Evolutionary conservation across 2,329 filamentous ascomycete genomes (phyloP).

Genomic region (Talaromyces islandicus): DNA sequence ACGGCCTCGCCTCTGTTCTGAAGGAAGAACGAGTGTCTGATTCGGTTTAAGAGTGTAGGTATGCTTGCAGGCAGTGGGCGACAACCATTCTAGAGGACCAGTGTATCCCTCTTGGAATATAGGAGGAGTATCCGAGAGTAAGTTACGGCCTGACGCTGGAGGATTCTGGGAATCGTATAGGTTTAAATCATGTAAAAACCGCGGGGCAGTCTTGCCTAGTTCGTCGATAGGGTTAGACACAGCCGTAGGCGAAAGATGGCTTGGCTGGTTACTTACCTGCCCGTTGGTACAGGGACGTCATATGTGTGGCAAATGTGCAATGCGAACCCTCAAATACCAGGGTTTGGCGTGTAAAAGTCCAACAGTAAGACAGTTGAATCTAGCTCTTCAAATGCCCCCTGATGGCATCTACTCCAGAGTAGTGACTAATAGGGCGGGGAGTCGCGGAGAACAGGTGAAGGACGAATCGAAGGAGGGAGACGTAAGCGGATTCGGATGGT

Average conservation of each 20-base stretch:
- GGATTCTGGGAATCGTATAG: slow-evolving; percentile 42
- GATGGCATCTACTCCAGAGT: background rate
- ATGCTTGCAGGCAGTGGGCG: slow-evolving; percentile 51
- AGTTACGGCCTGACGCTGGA: slow-evolving; percentile 41
- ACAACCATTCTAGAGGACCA: slow-evolving; percentile 29
- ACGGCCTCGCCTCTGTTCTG: slow-evolving; percentile 30
- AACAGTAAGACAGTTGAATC: background rate
- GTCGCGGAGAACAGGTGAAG: background rate
- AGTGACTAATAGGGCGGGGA: background rate
- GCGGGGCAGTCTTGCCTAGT: slow-evolving; percentile 46
- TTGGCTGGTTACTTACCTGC: slow-evolving; percentile 22
- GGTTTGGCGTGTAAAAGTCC: background rate
- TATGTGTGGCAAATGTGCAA: slow-evolving; percentile 3
- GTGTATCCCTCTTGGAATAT: slow-evolving; percentile 37
- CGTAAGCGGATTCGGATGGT: background rate
- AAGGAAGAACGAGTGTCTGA: slow-evolving; percentile 46
- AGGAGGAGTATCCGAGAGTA: slow-evolving; percentile 54
- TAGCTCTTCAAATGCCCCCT: background rate
- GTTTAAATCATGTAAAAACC: slow-evolving; percentile 41
- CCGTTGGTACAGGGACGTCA: slow-evolving; percentile 22
- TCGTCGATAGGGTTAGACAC: background rate
- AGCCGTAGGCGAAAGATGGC: slow-evolving; percentile 16
- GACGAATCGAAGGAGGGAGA: background rate
- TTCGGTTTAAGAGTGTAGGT: slow-evolving; percentile 51
- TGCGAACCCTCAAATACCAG: background rate